Evolutionary conservation across 1,284 basidiomycete genomes (phyloP).

Genomic region (Pyrrhoderma noxium): DNA sequence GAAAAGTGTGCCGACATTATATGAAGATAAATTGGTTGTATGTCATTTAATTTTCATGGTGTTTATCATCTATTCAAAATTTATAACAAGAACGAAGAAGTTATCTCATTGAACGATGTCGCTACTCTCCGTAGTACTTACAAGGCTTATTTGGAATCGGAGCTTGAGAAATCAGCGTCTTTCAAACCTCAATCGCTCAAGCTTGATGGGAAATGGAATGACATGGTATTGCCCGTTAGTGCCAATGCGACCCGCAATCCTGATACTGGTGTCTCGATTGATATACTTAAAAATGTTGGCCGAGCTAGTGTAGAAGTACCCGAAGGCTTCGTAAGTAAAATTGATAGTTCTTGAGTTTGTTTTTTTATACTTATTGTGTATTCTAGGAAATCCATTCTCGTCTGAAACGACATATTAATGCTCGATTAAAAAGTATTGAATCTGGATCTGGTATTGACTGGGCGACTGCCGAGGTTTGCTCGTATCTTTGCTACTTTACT

Average conservation of each 20-base stretch:
- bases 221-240: constrained; percentile 66
- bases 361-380: constrained; percentile 17
- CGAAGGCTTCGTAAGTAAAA: constrained; percentile 59
- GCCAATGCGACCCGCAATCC: constrained; percentile 46
- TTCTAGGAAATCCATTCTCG: constrained; percentile 71
- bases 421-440: constrained; percentile 65
- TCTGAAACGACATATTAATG: constrained; percentile 72
- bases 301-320: constrained; percentile 66
- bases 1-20: constrained; percentile 72
- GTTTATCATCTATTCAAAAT: neutral
- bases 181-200: constrained; percentile 47
- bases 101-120: constrained; percentile 46
- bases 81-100: constrained; percentile 31
- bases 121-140: constrained; percentile 46
- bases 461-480: constrained; percentile 74
- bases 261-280: constrained; percentile 58
- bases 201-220: constrained; percentile 55
- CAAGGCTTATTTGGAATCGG: constrained; percentile 53
- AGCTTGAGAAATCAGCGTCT: constrained; percentile 43
- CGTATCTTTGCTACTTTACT: neutral
- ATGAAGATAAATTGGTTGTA: constrained; percentile 74
- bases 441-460: constrained; percentile 72
- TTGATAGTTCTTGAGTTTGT: neutral
- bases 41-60: constrained; percentile 22
- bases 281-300: constrained; percentile 51